Conservation (phyloP, 106 monocot species). For the Amphibolis antarctica region DNA sequence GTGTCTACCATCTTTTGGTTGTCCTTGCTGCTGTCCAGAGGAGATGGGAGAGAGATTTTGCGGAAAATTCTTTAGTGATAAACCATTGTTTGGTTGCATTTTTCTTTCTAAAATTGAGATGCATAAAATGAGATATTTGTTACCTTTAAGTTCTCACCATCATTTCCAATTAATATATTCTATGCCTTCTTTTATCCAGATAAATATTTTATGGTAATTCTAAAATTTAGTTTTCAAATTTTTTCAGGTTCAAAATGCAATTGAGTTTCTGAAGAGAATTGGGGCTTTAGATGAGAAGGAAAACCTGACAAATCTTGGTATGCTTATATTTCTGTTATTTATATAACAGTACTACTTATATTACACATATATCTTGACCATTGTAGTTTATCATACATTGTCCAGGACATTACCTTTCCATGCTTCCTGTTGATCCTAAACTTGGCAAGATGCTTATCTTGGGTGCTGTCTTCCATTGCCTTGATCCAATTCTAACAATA, state of each 20-base stretch:
- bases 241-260: slow-evolving; percentile 89
- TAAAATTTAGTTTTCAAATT: not conserved
- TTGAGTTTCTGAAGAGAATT: slow-evolving; percentile 89
- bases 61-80: too few species aligned
- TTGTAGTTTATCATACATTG: not conserved
- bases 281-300: slow-evolving; percentile 86
- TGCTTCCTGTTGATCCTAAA: slow-evolving; percentile 99
- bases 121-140: not conserved
- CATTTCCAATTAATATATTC: not conserved
- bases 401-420: slow-evolving; percentile 80
- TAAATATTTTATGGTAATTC: not conserved
- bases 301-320: slow-evolving; percentile 94
- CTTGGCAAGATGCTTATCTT: slow-evolving; percentile 98
- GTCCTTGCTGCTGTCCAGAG: too few species aligned
- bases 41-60: too few species aligned
- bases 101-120: not conserved
- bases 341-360: not conserved
- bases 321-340: not conserved
- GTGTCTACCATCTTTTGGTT: slow-evolving; percentile 36
- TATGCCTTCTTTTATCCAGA: not conserved
- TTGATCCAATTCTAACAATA: slow-evolving; percentile 85
- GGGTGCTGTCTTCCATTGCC: slow-evolving; percentile 83
- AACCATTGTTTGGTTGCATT: not conserved
- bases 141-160: not conserved
- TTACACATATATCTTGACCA: not conserved